phyloP scores from a whole-genome alignment of 2,329 filamentous ascomycete genomes.

The Fusarium solani-melongenae region DNA sequence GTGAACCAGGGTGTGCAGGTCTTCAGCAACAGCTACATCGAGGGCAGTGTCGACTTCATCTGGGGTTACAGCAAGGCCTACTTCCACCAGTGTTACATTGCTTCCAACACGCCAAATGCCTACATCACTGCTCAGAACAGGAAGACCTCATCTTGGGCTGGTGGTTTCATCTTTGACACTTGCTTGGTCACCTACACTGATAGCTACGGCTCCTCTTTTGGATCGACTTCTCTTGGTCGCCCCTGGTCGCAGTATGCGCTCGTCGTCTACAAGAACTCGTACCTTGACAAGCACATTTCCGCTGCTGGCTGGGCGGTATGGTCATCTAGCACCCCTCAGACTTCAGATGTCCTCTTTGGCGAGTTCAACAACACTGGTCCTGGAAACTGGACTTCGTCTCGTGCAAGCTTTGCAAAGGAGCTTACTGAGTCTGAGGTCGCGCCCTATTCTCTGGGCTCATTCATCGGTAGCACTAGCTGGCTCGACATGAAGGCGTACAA shows the following conservation, averaged over 20 bases:
- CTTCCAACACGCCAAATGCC: conserved; percentile 47
- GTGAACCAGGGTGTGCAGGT: conserved; percentile 59
- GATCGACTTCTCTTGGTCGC: conserved; percentile 57
- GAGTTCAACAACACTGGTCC: conserved; percentile 69
- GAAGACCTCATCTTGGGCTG: conserved; percentile 42
- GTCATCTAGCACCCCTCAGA: conserved; percentile 65
- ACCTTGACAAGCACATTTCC: conserved; percentile 53
- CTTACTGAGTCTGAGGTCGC: conserved; percentile 33
- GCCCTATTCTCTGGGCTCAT: conserved; percentile 26
- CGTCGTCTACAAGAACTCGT: conserved; percentile 60
- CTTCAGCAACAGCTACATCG: conserved; percentile 55
- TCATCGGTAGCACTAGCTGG: conserved; percentile 38
- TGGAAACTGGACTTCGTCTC: conserved; percentile 34
- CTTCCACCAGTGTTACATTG: conserved; percentile 53
- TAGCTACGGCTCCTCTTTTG: conserved; percentile 43
- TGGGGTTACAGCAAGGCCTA: conserved; percentile 49
- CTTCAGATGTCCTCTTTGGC: conserved; percentile 66
- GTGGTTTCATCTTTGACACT: conserved; percentile 49
- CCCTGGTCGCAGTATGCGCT: conserved; percentile 59
- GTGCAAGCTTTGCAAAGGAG: conserved; percentile 37
- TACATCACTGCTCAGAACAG: conserved; percentile 49
- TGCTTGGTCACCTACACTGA: conserved; percentile 44
- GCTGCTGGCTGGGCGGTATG: conserved; percentile 54
- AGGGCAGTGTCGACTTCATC: conserved; percentile 38
- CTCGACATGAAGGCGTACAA: conserved; percentile 40